phyloP scores from a whole-genome alignment of 345 rosid species.

The Citrus inodora region DNA sequence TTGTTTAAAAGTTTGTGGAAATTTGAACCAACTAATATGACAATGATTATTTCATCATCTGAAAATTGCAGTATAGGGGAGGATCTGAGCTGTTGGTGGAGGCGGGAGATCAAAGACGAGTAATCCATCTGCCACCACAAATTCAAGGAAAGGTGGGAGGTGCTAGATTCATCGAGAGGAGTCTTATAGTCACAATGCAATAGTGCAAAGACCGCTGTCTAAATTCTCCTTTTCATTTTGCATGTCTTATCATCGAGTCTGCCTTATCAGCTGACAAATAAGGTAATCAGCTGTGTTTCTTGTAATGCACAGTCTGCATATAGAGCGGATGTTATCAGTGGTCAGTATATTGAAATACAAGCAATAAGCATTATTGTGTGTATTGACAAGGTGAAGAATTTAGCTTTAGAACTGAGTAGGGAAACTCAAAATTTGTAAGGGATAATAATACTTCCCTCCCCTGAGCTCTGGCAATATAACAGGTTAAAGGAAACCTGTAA shows the following conservation, averaged over 20 bases:
- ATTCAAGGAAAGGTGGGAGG: constrained; percentile 86
- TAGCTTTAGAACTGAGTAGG: neutral
- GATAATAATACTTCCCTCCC: too few relatives aligned
- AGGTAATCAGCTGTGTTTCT: neutral
- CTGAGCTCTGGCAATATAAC: too few relatives aligned
- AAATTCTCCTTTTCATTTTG: neutral
- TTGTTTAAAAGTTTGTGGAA: neutral
- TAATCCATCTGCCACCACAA: constrained; percentile 56
- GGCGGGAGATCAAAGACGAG: constrained; percentile 88
- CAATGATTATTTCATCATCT: constrained; percentile 1
- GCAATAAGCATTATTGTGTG: neutral
- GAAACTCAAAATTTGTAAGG: too few relatives aligned
- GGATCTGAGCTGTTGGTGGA: constrained; percentile 85
- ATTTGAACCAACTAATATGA: constrained; percentile 1
- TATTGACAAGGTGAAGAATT: neutral
- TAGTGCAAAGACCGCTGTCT: constrained; percentile 14
- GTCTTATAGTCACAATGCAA: constrained; percentile 67
- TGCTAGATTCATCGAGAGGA: constrained; percentile 73
- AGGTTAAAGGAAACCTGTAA: too few relatives aligned
- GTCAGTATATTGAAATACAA: neutral
- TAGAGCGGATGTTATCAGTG: neutral
- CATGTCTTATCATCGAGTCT: neutral
- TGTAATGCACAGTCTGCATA: neutral
- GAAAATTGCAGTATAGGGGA: constrained; percentile 74
- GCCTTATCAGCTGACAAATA: neutral